Conservation (phyloP, 2,329 filamentous ascomycete genomes). For the Penicillium griseofulvum region DNA sequence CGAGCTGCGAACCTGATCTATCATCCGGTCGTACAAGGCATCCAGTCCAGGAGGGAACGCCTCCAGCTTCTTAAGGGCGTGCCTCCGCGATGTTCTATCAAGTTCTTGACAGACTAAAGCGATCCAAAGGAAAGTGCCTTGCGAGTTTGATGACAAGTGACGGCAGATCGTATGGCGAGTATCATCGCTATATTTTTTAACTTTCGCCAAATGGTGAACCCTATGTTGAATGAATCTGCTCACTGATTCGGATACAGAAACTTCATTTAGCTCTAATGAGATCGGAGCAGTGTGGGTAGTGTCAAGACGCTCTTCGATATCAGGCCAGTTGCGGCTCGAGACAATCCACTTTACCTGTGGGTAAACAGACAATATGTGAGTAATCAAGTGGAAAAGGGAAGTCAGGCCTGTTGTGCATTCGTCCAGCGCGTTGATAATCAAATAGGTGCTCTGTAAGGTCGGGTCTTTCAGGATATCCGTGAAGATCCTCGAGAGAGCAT, state of each 20-base stretch:
- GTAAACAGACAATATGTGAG: slow-evolving; percentile 13
- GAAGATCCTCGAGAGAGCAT: slow-evolving; percentile 40
- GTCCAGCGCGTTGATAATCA: slow-evolving; percentile 51
- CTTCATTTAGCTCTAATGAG: slow-evolving; percentile 24
- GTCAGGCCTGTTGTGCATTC: slow-evolving; percentile 37
- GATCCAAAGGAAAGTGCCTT: slow-evolving; percentile 43
- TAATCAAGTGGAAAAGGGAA: slow-evolving; percentile 40
- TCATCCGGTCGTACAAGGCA: slow-evolving; percentile 21
- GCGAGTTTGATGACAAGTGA: slow-evolving; percentile 27
- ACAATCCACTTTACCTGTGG: slow-evolving; percentile 44
- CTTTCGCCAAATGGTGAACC: slow-evolving; percentile 14
- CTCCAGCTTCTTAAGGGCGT: not conserved
- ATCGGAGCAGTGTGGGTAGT: slow-evolving; percentile 16
- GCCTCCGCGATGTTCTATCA: not conserved
- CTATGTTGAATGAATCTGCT: slow-evolving; percentile 21
- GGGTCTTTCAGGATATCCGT: slow-evolving; percentile 40
- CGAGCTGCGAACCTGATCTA: slow-evolving; percentile 24
- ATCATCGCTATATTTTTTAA: slow-evolving; percentile 22
- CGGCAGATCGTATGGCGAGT: slow-evolving; percentile 10
- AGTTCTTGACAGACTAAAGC: slow-evolving; percentile 35
- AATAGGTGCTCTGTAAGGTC: slow-evolving; percentile 21
- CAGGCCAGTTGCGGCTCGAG: slow-evolving; percentile 44
- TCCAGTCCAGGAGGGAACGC: slow-evolving; percentile 6
- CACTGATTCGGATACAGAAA: slow-evolving; percentile 20
- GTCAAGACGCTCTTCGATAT: slow-evolving; percentile 37